Evolutionary conservation across 306 rosid genomes (phyloP), one percentile per base, ranked within the genome.

Genomic region (Lathyrus oleraceus): DNA sequence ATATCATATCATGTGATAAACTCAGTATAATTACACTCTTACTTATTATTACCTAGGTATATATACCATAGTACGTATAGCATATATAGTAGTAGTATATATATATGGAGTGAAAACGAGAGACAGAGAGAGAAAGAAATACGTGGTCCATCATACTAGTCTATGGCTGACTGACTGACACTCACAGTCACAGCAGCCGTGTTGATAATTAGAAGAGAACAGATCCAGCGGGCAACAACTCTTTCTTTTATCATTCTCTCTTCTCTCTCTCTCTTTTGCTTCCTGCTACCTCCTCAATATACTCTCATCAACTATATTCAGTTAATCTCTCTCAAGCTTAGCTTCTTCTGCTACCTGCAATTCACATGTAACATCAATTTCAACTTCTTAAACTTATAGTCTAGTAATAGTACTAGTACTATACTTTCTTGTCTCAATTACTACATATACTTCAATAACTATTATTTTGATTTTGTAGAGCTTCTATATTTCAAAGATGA

Each of bases 141-240:
- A 35, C 70, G 82, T 75, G 84, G 82, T 87, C 90, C 91, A 84
- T 76, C 85, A 67, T 78, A 84, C 62, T 7, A 57, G 86, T 82
- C 94, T 85, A 89, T 80, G 88, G 90, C 88, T 87, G 88, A 86
- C 91, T 86, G 89, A 89, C 96, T 74, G 76, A 76, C 81, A 81
- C 64, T 32, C 64, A 27, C 42, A 14, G 13, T 51, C 64, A 57
- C 73, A 82, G 89, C 92, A 86, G 90, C 90, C 96, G 82, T 78
- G 86, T 84, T 76, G 96, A 89, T 88, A 82, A 85, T 51, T 17
- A 19, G 83, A 65, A 69, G 20, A 74, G 42, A 66, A 62, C 47
- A 72, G 19, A 64, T 52, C 54, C 72, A 28, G 39, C 39, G 23
- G 25, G 4, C 38, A 27, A 60, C 39, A 35, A 35, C 39, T 35